Conservation (phyloP, 805 yeast species). For the Myxozyma lipomycoides region DNA sequence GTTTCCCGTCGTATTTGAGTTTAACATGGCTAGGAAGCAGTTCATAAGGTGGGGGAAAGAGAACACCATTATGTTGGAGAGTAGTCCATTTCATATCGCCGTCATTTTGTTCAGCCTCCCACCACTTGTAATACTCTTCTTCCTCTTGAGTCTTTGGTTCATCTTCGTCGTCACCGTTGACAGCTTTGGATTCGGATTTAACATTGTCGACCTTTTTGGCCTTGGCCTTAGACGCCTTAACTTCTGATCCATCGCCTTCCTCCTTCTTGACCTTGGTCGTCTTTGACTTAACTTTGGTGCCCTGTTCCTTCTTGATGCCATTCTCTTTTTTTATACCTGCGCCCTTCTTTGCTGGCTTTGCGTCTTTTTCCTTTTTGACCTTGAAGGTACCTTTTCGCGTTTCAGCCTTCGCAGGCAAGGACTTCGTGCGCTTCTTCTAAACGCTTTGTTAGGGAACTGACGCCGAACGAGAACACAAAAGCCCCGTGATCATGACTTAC, state of each 20-base stretch:
- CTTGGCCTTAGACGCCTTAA: not conserved
- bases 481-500: no score
- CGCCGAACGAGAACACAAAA: no score
- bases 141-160: conserved; percentile 47
- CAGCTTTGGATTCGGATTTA: no score
- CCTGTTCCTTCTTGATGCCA: not conserved
- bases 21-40: conserved; percentile 77
- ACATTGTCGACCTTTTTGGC: not conserved
- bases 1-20: conserved; percentile 68
- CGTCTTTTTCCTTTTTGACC: not conserved
- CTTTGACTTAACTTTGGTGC: not conserved
- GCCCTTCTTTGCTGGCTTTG: not conserved
- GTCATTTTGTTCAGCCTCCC: conserved; percentile 64
- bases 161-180: conserved; percentile 36
- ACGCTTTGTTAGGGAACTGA: no score
- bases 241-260: not conserved
- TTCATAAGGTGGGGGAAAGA: conserved; percentile 89
- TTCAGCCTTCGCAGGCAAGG: no score
- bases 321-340: not conserved
- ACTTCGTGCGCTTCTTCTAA: no score
- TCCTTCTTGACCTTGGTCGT: not conserved
- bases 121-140: conserved; percentile 72
- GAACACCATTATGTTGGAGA: conserved; percentile 81
- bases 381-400: conserved; percentile 1
- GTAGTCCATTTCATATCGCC: conserved; percentile 83